These are phyloP conservation scores for Nothophytophthora sp. DNA, from an alignment of 352 stramenopile species.

Conservation along the genomic window DNA sequence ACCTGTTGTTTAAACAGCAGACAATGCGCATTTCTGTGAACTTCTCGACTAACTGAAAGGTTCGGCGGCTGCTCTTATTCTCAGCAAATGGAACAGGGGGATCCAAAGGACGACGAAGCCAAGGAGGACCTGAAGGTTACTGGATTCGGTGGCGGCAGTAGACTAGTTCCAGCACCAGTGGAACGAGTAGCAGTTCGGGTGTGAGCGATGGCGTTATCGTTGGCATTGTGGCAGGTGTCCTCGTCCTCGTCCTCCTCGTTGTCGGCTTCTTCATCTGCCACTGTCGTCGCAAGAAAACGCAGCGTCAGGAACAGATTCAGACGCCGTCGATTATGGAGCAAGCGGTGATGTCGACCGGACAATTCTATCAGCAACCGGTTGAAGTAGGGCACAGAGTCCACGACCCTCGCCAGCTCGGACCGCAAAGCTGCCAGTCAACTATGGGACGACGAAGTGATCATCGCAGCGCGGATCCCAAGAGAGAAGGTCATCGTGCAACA, in stretches of 20 bases:
- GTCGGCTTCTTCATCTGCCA: conserved; percentile 10
- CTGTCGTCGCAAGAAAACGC: conserved; percentile 6
- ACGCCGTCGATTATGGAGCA: conserved; percentile 8
- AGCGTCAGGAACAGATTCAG: conserved; percentile 11
- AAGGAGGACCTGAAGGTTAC: too few relatives aligned
- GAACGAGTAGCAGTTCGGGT: conserved; percentile 6
- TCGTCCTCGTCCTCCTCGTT: conserved; percentile 17
- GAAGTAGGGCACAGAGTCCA: conserved; percentile 16
- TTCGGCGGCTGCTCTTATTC: too few relatives aligned
- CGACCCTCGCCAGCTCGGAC: conserved; percentile 19
- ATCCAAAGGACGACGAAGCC: too few relatives aligned
- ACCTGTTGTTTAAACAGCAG: too few relatives aligned
- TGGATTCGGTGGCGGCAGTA: too few relatives aligned
- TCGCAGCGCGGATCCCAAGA: conserved; percentile 17
- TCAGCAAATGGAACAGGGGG: too few relatives aligned
- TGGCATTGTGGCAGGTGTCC: conserved; percentile 22
- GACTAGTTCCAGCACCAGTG: conserved; percentile 11
- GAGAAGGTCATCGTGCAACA: conserved; percentile 23
- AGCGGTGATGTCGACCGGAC: conserved; percentile 2
- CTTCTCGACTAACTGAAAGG: too few relatives aligned
- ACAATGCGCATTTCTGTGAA: too few relatives aligned
- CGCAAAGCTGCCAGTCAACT: conserved; percentile 9
- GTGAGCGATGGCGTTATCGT: conserved; percentile 12
- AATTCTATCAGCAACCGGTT: conserved; percentile 12
- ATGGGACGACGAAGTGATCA: conserved; percentile 42